Evolutionary conservation across 768 basidiomycete genomes (phyloP).

Genomic region (Pulveroboletus sp.): DNA sequence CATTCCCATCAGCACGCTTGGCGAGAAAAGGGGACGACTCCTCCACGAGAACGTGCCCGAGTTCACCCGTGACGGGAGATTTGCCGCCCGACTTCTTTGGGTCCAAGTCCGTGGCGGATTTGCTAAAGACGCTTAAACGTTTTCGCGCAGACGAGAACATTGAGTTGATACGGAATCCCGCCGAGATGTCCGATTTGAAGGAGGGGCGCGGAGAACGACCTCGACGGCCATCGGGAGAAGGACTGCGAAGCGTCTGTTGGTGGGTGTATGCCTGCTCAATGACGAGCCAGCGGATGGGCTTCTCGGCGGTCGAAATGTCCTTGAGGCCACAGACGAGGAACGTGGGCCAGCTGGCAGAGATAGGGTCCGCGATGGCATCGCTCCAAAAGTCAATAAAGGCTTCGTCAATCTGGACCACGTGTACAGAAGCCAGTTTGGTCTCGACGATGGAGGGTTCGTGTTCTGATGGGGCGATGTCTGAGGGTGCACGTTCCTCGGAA

Average conservation of each 20-base stretch:
- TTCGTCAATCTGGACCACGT: constrained; percentile 64
- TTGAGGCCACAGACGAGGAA: constrained; percentile 74
- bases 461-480: constrained; percentile 7
- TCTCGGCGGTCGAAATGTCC: constrained; percentile 19
- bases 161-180: constrained; percentile 35
- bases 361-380: constrained; percentile 69
- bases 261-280: constrained; percentile 59
- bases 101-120: constrained; percentile 18
- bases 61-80: constrained; percentile 53
- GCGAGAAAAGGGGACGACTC: constrained; percentile 32
- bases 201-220: constrained; percentile 44
- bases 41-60: constrained; percentile 67
- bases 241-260: constrained; percentile 29
- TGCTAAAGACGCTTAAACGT: constrained; percentile 61
- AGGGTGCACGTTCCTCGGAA: constrained; percentile 19
- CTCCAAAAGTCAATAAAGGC: constrained; percentile 84
- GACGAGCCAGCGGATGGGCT: constrained; percentile 58
- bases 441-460: constrained; percentile 23
- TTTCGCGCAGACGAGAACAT: constrained; percentile 54
- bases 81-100: constrained; percentile 33
- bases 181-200: constrained; percentile 41
- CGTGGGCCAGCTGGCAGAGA: constrained; percentile 61
- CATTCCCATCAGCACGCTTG: constrained; percentile 27
- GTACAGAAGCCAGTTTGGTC: constrained; percentile 38
- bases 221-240: constrained; percentile 24